Percentiles rank a stretch among this genome's conserved stretches.
Conservation (phyloP, 371 early-diverging fungal species). For the Mucor indicus region DNA sequence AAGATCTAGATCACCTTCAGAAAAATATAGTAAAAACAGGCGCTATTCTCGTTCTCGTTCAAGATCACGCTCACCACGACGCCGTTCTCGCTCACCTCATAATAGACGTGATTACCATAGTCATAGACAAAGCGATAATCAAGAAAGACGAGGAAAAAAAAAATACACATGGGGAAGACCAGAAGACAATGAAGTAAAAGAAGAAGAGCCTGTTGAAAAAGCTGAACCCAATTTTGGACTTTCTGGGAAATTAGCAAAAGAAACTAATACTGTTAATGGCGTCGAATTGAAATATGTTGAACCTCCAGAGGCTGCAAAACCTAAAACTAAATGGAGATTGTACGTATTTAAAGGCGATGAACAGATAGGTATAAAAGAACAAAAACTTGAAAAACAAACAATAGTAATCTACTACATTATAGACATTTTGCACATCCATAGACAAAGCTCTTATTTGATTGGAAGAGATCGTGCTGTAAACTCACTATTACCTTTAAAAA, state of each 20-base stretch:
- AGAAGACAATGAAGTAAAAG: constrained; percentile 30
- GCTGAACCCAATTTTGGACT: constrained; percentile 77
- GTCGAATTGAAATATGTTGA: constrained; percentile 86
- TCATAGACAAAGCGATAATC: not conserved
- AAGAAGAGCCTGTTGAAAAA: constrained; percentile 37
- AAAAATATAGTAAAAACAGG: not conserved
- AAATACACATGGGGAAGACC: constrained; percentile 27
- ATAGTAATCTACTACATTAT: not conserved
- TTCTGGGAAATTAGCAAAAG: constrained; percentile 84
- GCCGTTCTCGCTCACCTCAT: constrained; percentile 16
- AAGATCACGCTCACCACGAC: not conserved
- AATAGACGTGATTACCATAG: constrained; percentile 9
- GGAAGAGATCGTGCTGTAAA: constrained; percentile 84
- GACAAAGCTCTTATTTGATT: constrained; percentile 85
- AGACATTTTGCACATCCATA: constrained; percentile 83
- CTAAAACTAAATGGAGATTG: constrained; percentile 72
- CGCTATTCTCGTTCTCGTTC: constrained; percentile 4
- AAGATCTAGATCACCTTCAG: not conserved
- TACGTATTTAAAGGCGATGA: constrained; percentile 92
- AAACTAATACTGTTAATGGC: constrained; percentile 81
- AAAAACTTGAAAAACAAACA: not conserved
- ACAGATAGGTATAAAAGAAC: constrained; percentile 62
- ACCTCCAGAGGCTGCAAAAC: constrained; percentile 86
- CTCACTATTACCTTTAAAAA: too few relatives aligned
- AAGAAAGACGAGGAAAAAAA: constrained; percentile 20